Conservation (phyloP, 1,284 basidiomycete species). For the Puccinia polysora region DNA sequence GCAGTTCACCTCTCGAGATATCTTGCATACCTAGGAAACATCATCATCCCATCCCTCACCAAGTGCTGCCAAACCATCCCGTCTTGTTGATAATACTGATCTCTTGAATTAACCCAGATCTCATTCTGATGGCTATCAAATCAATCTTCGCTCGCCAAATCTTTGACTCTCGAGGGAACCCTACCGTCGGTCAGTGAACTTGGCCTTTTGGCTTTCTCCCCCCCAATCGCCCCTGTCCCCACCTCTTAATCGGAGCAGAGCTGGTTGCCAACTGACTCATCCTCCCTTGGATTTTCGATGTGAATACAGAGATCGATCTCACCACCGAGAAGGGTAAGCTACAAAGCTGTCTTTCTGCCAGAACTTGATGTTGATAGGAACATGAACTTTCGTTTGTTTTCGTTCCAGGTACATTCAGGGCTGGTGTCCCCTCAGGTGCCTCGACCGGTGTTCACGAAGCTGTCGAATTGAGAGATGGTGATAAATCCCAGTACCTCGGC, state of each 20-base stretch:
- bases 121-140: constrained; percentile 45
- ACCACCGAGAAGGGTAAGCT: constrained; percentile 59
- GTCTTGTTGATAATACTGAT: too few relatives aligned
- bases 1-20: too few relatives aligned
- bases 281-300: constrained; percentile 47
- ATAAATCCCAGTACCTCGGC: constrained; percentile 87
- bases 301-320: constrained; percentile 71
- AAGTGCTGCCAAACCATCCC: too few relatives aligned
- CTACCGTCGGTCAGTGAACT: constrained; percentile 28
- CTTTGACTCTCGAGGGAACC: constrained; percentile 82
- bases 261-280: too few relatives aligned
- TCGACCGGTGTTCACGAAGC: constrained; percentile 98
- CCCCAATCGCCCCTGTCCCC: not conserved
- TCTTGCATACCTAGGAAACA: too few relatives aligned
- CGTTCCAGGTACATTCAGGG: constrained; percentile 76
- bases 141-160: constrained; percentile 60
- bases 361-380: not conserved
- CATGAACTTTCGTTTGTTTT: not conserved
- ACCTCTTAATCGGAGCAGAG: not conserved
- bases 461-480: constrained; percentile 95
- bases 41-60: too few relatives aligned
- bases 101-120: not conserved
- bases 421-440: constrained; percentile 93
- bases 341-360: constrained; percentile 46
- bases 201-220: constrained; percentile 4